Conservation (phyloP, 257 asterid genomes). For the Scutellaria minor region DNA sequence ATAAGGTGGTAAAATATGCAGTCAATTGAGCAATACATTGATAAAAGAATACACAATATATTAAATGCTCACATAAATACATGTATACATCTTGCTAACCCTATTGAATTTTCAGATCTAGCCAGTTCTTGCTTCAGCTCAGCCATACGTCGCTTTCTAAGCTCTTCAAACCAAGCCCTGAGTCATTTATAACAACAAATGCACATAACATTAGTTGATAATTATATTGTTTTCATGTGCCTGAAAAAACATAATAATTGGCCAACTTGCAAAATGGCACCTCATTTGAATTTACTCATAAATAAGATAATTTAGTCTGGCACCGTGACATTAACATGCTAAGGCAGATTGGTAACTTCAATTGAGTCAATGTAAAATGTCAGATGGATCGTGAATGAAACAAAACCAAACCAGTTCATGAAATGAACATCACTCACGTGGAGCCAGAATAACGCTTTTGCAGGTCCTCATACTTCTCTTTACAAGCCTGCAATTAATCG, state of each 20-base stretch:
- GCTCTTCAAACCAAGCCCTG: conserved; percentile 91
- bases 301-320: conserved; percentile 15
- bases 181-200: conserved; percentile 12
- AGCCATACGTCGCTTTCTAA: conserved; percentile 73
- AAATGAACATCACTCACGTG: conserved; percentile 52
- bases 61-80: conserved; percentile 32
- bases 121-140: conserved; percentile 77
- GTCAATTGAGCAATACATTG: not conserved
- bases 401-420: conserved; percentile 20
- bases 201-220: conserved; percentile 12
- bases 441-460: conserved; percentile 71
- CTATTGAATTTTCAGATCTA: conserved; percentile 79
- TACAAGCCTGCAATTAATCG: conserved; percentile 72
- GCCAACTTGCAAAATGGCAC: conserved; percentile 5
- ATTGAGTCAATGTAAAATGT: conserved; percentile 5
- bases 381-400: conserved; percentile 20
- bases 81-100: conserved; percentile 56
- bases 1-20: conserved; percentile 13
- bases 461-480: conserved; percentile 72
- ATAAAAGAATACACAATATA: conserved; percentile 6
- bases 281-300: not conserved
- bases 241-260: not conserved
- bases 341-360: conserved; percentile 5
- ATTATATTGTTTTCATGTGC: not conserved
- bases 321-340: not conserved